Evolutionary conservation across 495 filamentous ascomycete species (phyloP), one percentile per base, ranked within the genome.

Genomic region (Margaritispora aquatica): DNA sequence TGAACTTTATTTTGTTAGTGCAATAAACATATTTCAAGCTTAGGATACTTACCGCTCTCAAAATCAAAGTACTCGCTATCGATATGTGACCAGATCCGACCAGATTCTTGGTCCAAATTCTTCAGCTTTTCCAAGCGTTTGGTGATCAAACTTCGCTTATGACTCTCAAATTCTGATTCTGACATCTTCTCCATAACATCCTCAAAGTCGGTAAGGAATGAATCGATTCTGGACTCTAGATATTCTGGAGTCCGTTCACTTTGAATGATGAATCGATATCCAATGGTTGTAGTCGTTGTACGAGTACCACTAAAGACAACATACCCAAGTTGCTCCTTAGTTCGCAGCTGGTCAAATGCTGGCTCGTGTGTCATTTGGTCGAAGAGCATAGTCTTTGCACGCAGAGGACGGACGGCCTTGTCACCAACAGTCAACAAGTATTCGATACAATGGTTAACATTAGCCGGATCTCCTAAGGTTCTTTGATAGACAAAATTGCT

Each of bases 261-360:
- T 75, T 99, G 94, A 47, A 99, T 93, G 63, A 97, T 84, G 58
- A 99, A 86, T 11, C 92, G 82, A 69, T 92, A 96, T 8, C 88
- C 89, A 55, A 90, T 86, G 2, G 87, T 89, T 0, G 87, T 92
- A 48, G 82, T 70, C 34, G 80, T 82, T 56, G 85, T 77, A 47
- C 88, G 78, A 13, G 82, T 73, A 15, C 91, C 90, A 51, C 87
- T 93, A 75, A 88, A 96, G 1, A 99, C 94, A 48, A 97, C 86
- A 66, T 99, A 99, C 15, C 94, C 94, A 9, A 99, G 87, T 71
- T 99, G 94, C 70, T 99, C 94, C 70, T 97, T 97, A 46, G 94
- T 97, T 46, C 94, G 84, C 1, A 99, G 78, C 68, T 92, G 89
- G 70, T 99, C 89, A 69, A 97, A 99, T 23, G 84, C 88, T 19